Base-by-base conservation (phyloP, 192 early-diverging fungal species). In the Rhizoclosmatium globosum region DNA sequence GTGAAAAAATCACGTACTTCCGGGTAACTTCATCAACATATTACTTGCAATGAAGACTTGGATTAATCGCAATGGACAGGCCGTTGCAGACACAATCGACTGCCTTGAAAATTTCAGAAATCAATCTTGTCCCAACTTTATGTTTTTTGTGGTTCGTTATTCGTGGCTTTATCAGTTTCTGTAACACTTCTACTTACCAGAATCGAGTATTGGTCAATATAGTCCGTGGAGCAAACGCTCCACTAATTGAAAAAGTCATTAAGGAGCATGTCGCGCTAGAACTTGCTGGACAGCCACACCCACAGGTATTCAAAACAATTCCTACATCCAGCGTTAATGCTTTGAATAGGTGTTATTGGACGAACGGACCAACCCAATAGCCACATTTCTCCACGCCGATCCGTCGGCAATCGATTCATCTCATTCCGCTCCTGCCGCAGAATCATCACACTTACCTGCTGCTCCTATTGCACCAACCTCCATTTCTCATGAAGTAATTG, bases 91-190 rank as follows among this genome's bases (percentile, higher is more conserved):
- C 61, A 47, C 39, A 4, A 89, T 91, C 39, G 81, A 81, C 39
- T 79, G 77, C 17, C 67, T 91, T 6, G 68, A 75, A 39, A 82
- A 64, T 3, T 86, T 86, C 48, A 82, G 87, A 43, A 82, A 91
- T 82, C 88, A 88, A 61, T 91, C 89, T 2, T 89, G 90, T 76
- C 90, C 90, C 15, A 72, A 68, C n/a, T 89, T 91, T 67, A 66
- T 91, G 64, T 85, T 91, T 59, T 89, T 82, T 76, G 83, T 83
- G 62, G 89, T 90, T 76, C 68, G 79, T 81, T 0, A 53, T 53
- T 13, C 50, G 17, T 53, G 50, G 6, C 9, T 17, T 17, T 53
- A 17, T 53, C 50, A 53, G 50, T 53, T 53, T 53, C 17, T 48
- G 41, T 50, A 15, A 82, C 44, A 41, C 6, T 31, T 31, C 59